Evolutionary conservation across 2,329 filamentous ascomycete genomes (phyloP).

Genomic region (Fusarium cicatricum): DNA sequence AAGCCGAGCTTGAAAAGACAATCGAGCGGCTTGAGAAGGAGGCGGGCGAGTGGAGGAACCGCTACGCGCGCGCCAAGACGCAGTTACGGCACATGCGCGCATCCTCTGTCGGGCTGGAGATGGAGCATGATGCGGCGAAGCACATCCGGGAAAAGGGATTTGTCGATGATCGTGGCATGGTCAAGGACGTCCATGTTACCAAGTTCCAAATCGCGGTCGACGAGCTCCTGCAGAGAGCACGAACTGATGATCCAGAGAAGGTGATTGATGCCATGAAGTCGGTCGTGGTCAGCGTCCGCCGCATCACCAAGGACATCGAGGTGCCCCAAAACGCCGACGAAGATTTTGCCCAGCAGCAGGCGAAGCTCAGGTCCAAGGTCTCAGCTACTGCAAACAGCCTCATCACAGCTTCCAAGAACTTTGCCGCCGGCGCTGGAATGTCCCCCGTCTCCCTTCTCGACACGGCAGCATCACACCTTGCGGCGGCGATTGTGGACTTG

Average conservation of each 20-base stretch:
- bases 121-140: conserved; percentile 74
- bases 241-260: conserved; percentile 74
- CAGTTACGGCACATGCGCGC: conserved; percentile 84
- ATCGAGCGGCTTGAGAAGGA: conserved; percentile 82
- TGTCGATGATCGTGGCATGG: conserved; percentile 74
- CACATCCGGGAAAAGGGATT: conserved; percentile 73
- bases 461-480: conserved; percentile 90
- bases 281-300: conserved; percentile 82
- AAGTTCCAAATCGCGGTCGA: conserved; percentile 96
- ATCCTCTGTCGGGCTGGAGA: conserved; percentile 77
- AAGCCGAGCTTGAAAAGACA: conserved; percentile 78
- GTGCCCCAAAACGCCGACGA: conserved; percentile 63
- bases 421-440: conserved; percentile 80
- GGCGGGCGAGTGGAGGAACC: conserved; percentile 87
- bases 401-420: conserved; percentile 94
- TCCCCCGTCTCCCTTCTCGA: conserved; percentile 94
- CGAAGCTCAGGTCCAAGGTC: conserved; percentile 80
- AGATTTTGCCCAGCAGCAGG: conserved; percentile 63
- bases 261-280: conserved; percentile 88
- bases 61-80: conserved; percentile 87
- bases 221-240: conserved; percentile 81
- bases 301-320: conserved; percentile 84
- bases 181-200: conserved; percentile 92
- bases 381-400: conserved; percentile 95
- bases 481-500: conserved; percentile 85